Base-by-base conservation (phyloP, 352 stramenopile species). In the Phytophthora cactorum region DNA sequence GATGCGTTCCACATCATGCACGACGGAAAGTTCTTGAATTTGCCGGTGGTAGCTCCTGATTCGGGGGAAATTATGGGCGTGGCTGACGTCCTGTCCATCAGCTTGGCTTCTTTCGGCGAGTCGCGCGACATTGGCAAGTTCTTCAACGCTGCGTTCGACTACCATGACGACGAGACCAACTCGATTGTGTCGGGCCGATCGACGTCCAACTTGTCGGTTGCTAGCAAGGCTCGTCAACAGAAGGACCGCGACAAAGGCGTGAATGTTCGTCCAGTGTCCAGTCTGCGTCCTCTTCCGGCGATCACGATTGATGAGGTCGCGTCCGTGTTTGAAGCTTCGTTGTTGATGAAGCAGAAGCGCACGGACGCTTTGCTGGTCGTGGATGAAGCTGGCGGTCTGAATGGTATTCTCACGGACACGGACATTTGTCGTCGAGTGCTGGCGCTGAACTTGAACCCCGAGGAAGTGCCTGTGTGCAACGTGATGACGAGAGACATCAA, bases 1-100 rank as follows among this genome's bases (percentile, higher is more conserved):
- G 97, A 99, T 63, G 97, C 97, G 0, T 93, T 99, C 68, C 97
- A 99, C 74, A 98, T 98, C 51, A 99, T 99, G 96, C 96, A 99
- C 60, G 97, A 99, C 53, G 96, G 98, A 27, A 97, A 96, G 46
- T 99, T 99, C 70, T 76, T 99, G 25, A 98, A 98, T 56, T 68
- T 99, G 32, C 97, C 97, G 5, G 97, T 99, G 3, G 96, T 98
- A 70, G 84, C 82, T 43, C 71, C 72, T 7, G 66, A 82, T 6
- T 88, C 84, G 6, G 81, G 84, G 4, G 82, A 93, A 51, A 90
- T 97, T 55, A 66, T 91, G 43, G 89, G 89, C 10, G 79, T 96
- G 11, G 87, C 88, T 5, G 88, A 97, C 66, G 88, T 96, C 0
- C 41, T 97, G 3, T 93, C 86, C 10, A 82, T 97, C 41, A 88